These are phyloP conservation scores for Endogone sp. DNA, from an alignment of 192 early-diverging fungal species.

Conservation along the genomic window DNA sequence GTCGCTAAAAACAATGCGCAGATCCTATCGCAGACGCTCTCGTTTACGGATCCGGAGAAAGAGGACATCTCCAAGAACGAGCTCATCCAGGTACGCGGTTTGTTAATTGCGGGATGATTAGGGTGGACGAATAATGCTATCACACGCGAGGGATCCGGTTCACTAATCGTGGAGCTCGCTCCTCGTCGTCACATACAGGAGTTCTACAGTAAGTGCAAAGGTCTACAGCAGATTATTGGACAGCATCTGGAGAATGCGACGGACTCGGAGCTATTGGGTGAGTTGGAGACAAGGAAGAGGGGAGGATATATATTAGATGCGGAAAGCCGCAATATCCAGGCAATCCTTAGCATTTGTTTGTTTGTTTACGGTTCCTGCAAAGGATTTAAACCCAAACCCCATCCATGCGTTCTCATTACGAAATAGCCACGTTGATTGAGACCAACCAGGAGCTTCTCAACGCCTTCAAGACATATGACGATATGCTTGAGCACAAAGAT, in stretches of 20 bases:
- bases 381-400: too few relatives aligned
- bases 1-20: conserved; percentile 49
- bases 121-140: too few relatives aligned
- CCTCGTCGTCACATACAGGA: conserved; percentile 42
- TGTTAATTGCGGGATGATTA: not conserved
- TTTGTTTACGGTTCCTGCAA: too few relatives aligned
- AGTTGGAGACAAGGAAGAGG: conserved; percentile 2
- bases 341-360: not conserved
- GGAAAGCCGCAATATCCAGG: not conserved
- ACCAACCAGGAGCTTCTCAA: conserved; percentile 48
- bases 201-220: conserved; percentile 47
- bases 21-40: conserved; percentile 43
- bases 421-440: conserved; percentile 40
- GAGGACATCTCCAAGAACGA: conserved; percentile 53
- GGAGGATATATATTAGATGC: not conserved
- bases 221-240: conserved; percentile 34
- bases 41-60: conserved; percentile 44
- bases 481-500: conserved; percentile 50
- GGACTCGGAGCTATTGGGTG: conserved; percentile 39
- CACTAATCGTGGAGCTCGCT: too few relatives aligned
- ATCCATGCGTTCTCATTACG: too few relatives aligned
- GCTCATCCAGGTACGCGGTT: conserved; percentile 37
- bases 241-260: conserved; percentile 27
- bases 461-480: conserved; percentile 49
- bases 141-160: too few relatives aligned